Percentiles rank a stretch among this genome's conserved stretches.
These are phyloP conservation scores for Teratosphaeria zuluensis DNA, from an alignment of 2,329 filamentous ascomycete species.

Conservation along the genomic window DNA sequence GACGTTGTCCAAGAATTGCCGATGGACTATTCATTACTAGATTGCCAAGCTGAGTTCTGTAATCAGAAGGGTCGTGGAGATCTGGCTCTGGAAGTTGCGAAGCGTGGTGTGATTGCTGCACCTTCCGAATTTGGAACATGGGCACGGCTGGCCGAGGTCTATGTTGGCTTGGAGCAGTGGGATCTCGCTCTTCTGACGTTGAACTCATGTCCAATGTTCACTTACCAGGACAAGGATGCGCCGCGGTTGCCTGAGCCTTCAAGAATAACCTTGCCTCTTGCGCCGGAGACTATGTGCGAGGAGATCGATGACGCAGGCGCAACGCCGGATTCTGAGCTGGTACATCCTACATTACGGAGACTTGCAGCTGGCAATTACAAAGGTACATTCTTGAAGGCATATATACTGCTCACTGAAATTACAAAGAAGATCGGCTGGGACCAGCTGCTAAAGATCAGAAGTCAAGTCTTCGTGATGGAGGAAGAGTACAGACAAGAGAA, in stretches of 20 bases:
- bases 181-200: constrained; percentile 88
- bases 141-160: constrained; percentile 87
- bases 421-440: constrained; percentile 97
- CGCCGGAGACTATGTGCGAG: constrained; percentile 82
- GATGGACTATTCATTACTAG: constrained; percentile 96
- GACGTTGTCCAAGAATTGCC: constrained; percentile 82
- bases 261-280: constrained; percentile 74
- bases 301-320: constrained; percentile 87
- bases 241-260: constrained; percentile 89
- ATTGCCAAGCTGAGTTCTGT: constrained; percentile 87
- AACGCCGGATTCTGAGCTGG: constrained; percentile 69
- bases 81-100: constrained; percentile 85
- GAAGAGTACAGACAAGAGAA: constrained; percentile 93
- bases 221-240: constrained; percentile 96
- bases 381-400: constrained; percentile 91
- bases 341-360: constrained; percentile 77
- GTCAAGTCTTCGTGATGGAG: constrained; percentile 98
- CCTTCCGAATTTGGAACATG: constrained; percentile 96
- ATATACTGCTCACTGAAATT: constrained; percentile 88
- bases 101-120: constrained; percentile 86
- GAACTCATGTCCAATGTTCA: constrained; percentile 99
- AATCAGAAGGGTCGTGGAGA: constrained; percentile 78
- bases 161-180: constrained; percentile 91
- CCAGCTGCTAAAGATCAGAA: constrained; percentile 84
- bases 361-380: constrained; percentile 83